Conservation (phyloP, 2,329 filamentous ascomycete species). For the Nemania serpens region DNA sequence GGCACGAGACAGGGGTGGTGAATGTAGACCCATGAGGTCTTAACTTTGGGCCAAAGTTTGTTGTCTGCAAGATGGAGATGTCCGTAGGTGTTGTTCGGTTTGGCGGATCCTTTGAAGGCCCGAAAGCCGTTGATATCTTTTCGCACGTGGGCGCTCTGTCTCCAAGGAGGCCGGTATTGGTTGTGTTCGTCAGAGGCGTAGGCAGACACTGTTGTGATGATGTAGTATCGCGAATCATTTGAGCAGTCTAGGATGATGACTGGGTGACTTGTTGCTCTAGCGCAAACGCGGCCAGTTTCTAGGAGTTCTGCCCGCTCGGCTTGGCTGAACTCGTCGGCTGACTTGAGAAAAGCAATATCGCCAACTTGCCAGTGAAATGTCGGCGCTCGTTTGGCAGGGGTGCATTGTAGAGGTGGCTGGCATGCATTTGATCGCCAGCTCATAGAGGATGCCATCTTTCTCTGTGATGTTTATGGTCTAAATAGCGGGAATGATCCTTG, state of each 20-base stretch:
- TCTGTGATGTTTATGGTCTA: no score
- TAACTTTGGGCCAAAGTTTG: slow-evolving; percentile 32
- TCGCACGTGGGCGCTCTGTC: slow-evolving; percentile 30
- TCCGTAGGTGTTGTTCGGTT: slow-evolving; percentile 9
- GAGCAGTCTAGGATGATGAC: slow-evolving; percentile 41
- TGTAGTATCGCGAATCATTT: slow-evolving; percentile 24
- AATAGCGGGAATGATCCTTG: no score
- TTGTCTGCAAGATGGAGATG: slow-evolving; percentile 37
- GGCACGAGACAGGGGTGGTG: slow-evolving; percentile 31
- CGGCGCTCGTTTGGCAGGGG: slow-evolving; percentile 14
- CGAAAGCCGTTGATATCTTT: slow-evolving; percentile 39
- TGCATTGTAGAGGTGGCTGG: neutral
- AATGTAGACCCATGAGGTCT: slow-evolving; percentile 24
- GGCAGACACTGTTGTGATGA: slow-evolving; percentile 43
- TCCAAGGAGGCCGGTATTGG: slow-evolving; percentile 40
- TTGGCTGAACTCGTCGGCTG: slow-evolving; percentile 17
- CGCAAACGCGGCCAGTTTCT: slow-evolving; percentile 24
- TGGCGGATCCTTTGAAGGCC: slow-evolving; percentile 39
- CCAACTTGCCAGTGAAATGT: slow-evolving; percentile 26
- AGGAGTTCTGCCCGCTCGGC: slow-evolving; percentile 31
- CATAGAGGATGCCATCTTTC: no score
- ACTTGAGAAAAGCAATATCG: slow-evolving; percentile 41
- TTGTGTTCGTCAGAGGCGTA: slow-evolving; percentile 36
- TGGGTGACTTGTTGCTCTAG: slow-evolving; percentile 39
- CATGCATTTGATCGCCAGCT: neutral